Conservation (phyloP, 2,329 filamentous ascomycete genomes). For the Chrysoporthe cubensis region DNA sequence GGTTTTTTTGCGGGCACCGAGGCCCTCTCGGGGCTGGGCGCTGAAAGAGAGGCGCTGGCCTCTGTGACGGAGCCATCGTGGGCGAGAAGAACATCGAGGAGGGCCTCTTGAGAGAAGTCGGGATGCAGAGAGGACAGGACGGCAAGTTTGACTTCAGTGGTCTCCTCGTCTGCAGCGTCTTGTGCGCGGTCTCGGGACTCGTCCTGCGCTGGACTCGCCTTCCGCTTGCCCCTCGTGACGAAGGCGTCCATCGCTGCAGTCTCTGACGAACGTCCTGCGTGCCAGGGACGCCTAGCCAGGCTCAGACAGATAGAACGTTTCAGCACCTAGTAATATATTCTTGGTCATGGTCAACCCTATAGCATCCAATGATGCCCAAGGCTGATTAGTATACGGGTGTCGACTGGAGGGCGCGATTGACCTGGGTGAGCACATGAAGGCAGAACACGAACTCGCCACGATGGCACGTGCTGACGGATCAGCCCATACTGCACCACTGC, state of each 20-base stretch:
- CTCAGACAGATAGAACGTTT: neutral
- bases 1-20: neutral
- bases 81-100: slow-evolving; percentile 79
- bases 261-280: neutral
- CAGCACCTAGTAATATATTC: no score
- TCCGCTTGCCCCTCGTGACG: slow-evolving; percentile 59
- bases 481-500: neutral
- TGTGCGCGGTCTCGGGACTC: slow-evolving; percentile 33
- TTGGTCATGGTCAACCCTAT: neutral
- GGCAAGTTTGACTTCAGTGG: slow-evolving; percentile 88
- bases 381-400: neutral
- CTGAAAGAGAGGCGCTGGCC: slow-evolving; percentile 53
- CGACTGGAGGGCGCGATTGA: slow-evolving; percentile 17
- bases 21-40: slow-evolving; percentile 46
- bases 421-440: no score
- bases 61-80: slow-evolving; percentile 76
- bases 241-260: slow-evolving; percentile 59
- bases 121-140: slow-evolving; percentile 79
- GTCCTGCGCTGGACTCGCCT: slow-evolving; percentile 34
- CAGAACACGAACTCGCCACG: slow-evolving; percentile 24
- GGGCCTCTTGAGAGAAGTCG: slow-evolving; percentile 61
- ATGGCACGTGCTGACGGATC: slow-evolving; percentile 22
- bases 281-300: neutral
- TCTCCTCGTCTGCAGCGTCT: slow-evolving; percentile 59
- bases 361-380: neutral